These are phyloP conservation scores for Bidens hawaiensis DNA, from an alignment of 140 eudicot species.

Conservation along the genomic window DNA sequence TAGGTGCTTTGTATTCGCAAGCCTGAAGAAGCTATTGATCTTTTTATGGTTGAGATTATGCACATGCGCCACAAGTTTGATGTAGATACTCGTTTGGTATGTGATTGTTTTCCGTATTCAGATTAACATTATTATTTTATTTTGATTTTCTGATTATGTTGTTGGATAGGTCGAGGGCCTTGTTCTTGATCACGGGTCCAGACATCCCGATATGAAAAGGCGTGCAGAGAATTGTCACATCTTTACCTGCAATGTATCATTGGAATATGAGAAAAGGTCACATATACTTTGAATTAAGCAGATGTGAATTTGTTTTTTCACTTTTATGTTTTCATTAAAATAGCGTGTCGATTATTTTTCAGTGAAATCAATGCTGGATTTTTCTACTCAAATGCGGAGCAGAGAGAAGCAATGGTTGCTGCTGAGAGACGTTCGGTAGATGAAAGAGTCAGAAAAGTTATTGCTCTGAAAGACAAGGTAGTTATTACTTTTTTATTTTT, in stretches of 20 bases:
- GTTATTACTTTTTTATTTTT: background rate
- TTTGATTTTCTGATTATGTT: conserved; percentile 8
- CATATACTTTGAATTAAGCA: background rate
- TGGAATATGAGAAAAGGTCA: conserved; percentile 98
- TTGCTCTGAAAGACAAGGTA: conserved; percentile 88
- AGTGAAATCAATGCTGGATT: conserved; percentile 99
- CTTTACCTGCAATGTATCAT: conserved; percentile 81
- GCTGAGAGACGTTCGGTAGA: conserved; percentile 98
- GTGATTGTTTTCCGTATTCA: background rate
- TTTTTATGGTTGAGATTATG: conserved; percentile 97
- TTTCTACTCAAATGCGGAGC: conserved; percentile 95
- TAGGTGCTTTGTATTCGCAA: conserved; percentile 72
- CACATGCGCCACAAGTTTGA: conserved; percentile 99
- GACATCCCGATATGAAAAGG: conserved; percentile 98
- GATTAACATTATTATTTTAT: background rate
- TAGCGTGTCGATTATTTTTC: conserved; percentile 33
- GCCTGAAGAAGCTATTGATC: conserved; percentile 87
- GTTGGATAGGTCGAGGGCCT: conserved; percentile 81
- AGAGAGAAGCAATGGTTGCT: conserved; percentile 98
- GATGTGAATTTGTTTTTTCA: background rate
- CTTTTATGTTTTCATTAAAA: background rate
- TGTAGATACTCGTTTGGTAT: conserved; percentile 90
- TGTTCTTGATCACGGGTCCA: conserved; percentile 98
- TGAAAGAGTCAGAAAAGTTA: conserved; percentile 86
- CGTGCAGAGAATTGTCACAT: conserved; percentile 94